phyloP scores from a whole-genome alignment of 805 yeast genomes.

The Monosporozyma unispora region DNA sequence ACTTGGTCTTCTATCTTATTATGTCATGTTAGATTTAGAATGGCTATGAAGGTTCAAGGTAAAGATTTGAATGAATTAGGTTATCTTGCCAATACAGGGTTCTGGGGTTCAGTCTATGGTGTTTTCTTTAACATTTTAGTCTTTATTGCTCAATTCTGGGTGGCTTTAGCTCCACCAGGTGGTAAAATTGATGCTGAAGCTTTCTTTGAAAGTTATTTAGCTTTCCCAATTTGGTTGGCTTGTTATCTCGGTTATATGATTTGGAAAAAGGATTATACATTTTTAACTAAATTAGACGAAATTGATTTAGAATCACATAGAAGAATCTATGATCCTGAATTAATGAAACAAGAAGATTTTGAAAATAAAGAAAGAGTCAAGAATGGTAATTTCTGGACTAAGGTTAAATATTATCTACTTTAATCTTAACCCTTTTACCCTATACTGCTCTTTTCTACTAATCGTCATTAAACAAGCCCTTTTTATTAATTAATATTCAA shows the following conservation, averaged over 20 bases:
- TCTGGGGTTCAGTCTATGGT: constrained; percentile 44
- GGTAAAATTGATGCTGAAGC: constrained; percentile 31
- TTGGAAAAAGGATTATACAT: constrained; percentile 31
- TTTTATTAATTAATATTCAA: constrained; percentile 1
- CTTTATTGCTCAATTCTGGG: constrained; percentile 52
- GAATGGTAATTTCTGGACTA: constrained; percentile 22
- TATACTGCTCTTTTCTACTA: neutral
- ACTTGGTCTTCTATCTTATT: constrained; percentile 51
- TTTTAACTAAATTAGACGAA: constrained; percentile 29
- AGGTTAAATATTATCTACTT: constrained; percentile 34
- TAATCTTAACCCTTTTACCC: constrained; percentile 10
- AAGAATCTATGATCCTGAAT: constrained; percentile 32
- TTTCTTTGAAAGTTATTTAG: constrained; percentile 48
- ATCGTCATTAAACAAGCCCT: neutral
- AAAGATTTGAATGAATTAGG: constrained; percentile 39
- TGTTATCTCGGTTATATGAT: constrained; percentile 46
- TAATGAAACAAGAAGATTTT: constrained; percentile 34
- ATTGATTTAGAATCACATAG: constrained; percentile 39
- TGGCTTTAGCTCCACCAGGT: constrained; percentile 41
- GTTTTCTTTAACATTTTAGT: constrained; percentile 40
- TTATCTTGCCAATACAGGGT: constrained; percentile 41
- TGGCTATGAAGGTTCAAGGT: constrained; percentile 45
- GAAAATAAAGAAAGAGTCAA: constrained; percentile 26
- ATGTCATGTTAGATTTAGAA: constrained; percentile 46
- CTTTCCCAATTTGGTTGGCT: constrained; percentile 35